Conservation (phyloP, 2,329 filamentous ascomycete species). For the Aspergillus terreus region DNA sequence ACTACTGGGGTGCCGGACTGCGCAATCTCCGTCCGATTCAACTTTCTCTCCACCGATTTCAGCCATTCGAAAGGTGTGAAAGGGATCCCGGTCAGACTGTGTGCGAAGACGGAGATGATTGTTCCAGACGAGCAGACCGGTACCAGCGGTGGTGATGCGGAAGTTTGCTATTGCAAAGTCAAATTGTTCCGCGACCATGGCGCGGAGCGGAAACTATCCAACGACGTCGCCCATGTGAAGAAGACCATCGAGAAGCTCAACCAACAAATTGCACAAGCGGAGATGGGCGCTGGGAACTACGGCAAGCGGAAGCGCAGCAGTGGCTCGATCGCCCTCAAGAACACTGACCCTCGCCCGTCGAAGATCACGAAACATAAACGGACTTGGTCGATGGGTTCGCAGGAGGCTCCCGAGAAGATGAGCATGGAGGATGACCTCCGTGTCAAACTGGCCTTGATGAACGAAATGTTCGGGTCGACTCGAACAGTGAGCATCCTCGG, state of each 20-base stretch:
- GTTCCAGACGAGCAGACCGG: conserved; percentile 46
- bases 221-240: conserved; percentile 90
- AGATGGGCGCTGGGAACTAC: conserved; percentile 57
- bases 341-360: conserved; percentile 60
- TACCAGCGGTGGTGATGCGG: conserved; percentile 40
- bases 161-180: conserved; percentile 93
- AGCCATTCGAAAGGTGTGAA: conserved; percentile 99
- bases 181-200: conserved; percentile 96
- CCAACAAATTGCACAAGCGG: conserved; percentile 79
- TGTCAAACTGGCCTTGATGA: conserved; percentile 40
- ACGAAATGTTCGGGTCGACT: conserved; percentile 47
- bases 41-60: conserved; percentile 97
- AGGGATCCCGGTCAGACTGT: conserved; percentile 89
- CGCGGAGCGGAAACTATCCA: conserved; percentile 89
- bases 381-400: conserved; percentile 90
- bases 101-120: conserved; percentile 78
- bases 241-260: conserved; percentile 96
- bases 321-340: conserved; percentile 45
- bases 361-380: conserved; percentile 88
- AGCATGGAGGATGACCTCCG: conserved; percentile 44
- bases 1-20: conserved; percentile 67
- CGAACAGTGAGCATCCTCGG: conserved; percentile 40
- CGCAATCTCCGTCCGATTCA: conserved; percentile 88
- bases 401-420: conserved; percentile 41
- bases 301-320: conserved; percentile 60